A percentile compares a stretch with the other conserved stretches of the same genome.
Conservation (phyloP, 2,329 filamentous ascomycete genomes). For the Aspergillus flavus region DNA sequence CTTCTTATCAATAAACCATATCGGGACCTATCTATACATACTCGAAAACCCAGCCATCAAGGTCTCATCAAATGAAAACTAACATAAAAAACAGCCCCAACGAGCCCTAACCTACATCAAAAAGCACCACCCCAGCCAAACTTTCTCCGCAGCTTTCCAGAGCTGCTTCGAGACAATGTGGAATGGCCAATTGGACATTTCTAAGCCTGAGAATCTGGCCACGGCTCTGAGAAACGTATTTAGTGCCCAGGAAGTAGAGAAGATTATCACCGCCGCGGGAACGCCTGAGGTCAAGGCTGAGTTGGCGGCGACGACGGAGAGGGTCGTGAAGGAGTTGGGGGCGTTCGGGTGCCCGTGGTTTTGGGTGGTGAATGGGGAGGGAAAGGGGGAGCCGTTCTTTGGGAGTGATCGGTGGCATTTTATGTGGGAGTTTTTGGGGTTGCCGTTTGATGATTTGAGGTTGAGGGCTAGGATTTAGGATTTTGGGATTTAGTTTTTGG, state of each 20-base stretch:
- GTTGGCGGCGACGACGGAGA: constrained; percentile 62
- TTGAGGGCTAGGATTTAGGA: constrained; percentile 17
- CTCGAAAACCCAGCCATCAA: not conserved
- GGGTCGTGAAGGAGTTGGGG: constrained; percentile 61
- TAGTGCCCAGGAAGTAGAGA: constrained; percentile 50
- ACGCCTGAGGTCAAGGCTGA: constrained; percentile 55
- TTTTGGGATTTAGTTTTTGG: too few species aligned
- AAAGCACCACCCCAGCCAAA: constrained; percentile 51
- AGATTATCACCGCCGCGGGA: constrained; percentile 57
- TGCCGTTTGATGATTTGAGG: constrained; percentile 45
- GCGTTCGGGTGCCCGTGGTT: constrained; percentile 80
- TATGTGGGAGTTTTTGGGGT: constrained; percentile 66
- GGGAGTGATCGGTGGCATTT: constrained; percentile 70
- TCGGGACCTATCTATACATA: not conserved
- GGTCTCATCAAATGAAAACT: not conserved
- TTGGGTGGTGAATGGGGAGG: constrained; percentile 59
- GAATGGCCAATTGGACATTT: constrained; percentile 62
- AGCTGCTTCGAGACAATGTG: constrained; percentile 65
- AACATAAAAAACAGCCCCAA: constrained; percentile 53
- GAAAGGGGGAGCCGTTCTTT: constrained; percentile 70
- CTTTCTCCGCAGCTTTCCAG: constrained; percentile 58
- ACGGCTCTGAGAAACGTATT: too few species aligned
- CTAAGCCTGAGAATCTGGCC: constrained; percentile 57
- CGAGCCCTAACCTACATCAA: constrained; percentile 70
- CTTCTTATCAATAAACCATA: not conserved